Evolutionary conservation across 805 yeast species (phyloP), one percentile per base, ranked within the genome.

Genomic region (Kodamaea neixiangensis): DNA sequence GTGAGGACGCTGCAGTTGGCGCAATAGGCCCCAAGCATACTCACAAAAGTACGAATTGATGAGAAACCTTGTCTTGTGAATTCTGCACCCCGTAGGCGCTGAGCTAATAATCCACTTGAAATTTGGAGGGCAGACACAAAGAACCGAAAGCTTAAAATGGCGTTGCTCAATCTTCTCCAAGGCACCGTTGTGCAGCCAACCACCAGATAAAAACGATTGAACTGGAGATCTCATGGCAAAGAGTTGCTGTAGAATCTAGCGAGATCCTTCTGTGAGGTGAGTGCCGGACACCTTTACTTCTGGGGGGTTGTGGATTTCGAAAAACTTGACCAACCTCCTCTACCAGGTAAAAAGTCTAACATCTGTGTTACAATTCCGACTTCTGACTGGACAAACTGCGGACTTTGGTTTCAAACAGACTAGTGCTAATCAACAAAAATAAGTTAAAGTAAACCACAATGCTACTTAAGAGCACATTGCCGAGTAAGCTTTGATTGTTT

Each of bases 401-500:
- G 41, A 37, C 41, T 37, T 37, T 37, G 41, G 41, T 37, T 37
- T 37, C 41, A 37, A 37, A 37, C 41, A 20, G 21, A 37, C 18
- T 15, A 34, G 18, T 15, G 38, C n/a, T n/a, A n/a, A 34, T 34
- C 38, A 15, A n/a, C 19, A 3, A 37, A 37, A 37, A 15, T 15
- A 37, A 17, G 21, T 37, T 19, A 37, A 37, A 13, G 41, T 37
- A 15, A 10, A 14, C 19, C 41, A 37, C 41, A 37, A 37, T 37
- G 11, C 6, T 13, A 37, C 11, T 7, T 37, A 37, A 15, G 18
- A n/a, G 38, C 19, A 37, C 41, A 37, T 37, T 37, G 21, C 41
- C 41, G 41, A 37, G 41, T 37, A 37, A 37, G 41, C 21, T 37
- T 37, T 37, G 41, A 37, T 37, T 37, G 41, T 37, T 17, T 37